Evolutionary conservation across 176 grass and related monocot genomes (phyloP).

Genomic region (Rhynchospora breviuscula): DNA sequence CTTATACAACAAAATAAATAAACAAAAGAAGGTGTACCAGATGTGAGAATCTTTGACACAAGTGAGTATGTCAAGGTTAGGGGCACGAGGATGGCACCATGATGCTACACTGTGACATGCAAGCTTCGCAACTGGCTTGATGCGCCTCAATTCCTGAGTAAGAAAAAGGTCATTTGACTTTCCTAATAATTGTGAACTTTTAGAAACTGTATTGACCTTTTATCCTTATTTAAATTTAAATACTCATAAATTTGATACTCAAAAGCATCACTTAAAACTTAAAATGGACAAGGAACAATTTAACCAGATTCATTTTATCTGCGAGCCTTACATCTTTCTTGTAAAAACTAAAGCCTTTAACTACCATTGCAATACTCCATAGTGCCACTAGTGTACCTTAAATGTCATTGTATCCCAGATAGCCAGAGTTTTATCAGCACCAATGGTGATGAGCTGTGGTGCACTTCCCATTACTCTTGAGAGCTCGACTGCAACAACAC

Average conservation of each 20-base stretch:
- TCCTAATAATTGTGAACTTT: neutral
- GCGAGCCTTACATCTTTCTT: neutral
- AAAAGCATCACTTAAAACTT: neutral
- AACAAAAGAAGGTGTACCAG: conserved; percentile 47
- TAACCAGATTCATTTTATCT: neutral
- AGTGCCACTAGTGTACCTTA: conserved; percentile 41
- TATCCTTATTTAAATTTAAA: neutral
- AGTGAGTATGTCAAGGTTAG: conserved; percentile 99
- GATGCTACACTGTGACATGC: conserved; percentile 98
- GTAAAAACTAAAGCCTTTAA: neutral
- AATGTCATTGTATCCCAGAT: conserved; percentile 99
- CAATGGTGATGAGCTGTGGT: conserved; percentile 95
- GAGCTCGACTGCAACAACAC: conserved; percentile 93
- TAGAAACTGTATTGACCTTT: neutral
- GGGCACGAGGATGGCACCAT: conserved; percentile 97
- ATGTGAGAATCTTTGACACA: conserved; percentile 99
- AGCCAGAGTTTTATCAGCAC: conserved; percentile 96
- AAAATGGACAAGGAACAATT: neutral
- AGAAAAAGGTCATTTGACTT: neutral
- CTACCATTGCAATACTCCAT: neutral
- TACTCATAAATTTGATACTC: neutral
- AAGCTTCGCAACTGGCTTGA: conserved; percentile 96
- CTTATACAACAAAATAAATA: neutral
- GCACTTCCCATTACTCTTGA: conserved; percentile 94
- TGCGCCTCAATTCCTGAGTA: conserved; percentile 88